A percentile compares a stretch with the other conserved stretches of the same genome.
These are phyloP conservation scores for Asterophora parasitica DNA, from an alignment of 768 basidiomycete species.

Conservation along the genomic window DNA sequence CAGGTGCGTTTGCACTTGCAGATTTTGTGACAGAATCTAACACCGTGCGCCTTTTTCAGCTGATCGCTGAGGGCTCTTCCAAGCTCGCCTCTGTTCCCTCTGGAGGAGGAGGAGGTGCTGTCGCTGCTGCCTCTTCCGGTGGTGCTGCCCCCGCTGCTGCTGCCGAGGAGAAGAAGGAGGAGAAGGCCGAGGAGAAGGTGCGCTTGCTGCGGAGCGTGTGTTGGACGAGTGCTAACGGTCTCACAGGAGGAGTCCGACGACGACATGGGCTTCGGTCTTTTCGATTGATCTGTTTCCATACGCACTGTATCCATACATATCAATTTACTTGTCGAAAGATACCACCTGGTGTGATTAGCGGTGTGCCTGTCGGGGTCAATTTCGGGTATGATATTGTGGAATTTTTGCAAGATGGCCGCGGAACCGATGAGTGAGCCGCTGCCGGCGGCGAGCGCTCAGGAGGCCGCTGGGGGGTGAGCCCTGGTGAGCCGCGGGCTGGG, in stretches of 20 bases:
- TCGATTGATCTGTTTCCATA: constrained; percentile 58
- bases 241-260: constrained; percentile 89
- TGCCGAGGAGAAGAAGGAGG: constrained; percentile 77
- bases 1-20: constrained; percentile 40
- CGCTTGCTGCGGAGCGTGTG: constrained; percentile 18
- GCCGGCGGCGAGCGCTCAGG: constrained; percentile 17
- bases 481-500: too few relatives aligned
- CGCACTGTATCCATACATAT: constrained; percentile 6
- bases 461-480: too few relatives aligned
- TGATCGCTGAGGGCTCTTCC: constrained; percentile 88
- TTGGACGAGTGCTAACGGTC: constrained; percentile 2
- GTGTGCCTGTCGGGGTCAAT: too few relatives aligned
- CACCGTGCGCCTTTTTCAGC: constrained; percentile 31
- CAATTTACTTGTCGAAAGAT: constrained; percentile 4
- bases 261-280: constrained; percentile 99
- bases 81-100: constrained; percentile 98
- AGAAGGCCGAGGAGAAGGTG: constrained; percentile 89
- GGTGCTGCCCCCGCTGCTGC: constrained; percentile 53
- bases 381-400: too few relatives aligned
- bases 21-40: constrained; percentile 7
- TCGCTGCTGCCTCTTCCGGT: constrained; percentile 47
- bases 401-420: too few relatives aligned
- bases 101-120: constrained; percentile 73
- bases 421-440: constrained; percentile 2
- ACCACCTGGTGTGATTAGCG: neutral